Base-by-base conservation (phyloP, 345 rosid species). In the Odontarrhena argentea region DNA sequence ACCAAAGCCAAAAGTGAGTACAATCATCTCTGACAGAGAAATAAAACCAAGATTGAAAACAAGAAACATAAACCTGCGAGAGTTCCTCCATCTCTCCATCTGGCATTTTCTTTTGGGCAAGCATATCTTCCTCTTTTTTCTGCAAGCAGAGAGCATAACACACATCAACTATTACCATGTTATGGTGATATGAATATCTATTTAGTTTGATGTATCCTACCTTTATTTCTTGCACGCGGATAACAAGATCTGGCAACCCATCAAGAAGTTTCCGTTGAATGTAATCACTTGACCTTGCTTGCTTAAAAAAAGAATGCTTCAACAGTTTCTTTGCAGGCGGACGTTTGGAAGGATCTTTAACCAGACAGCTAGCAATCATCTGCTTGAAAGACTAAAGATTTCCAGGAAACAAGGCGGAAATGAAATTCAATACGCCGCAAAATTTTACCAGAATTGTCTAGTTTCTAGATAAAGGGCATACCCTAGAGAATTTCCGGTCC, bases 111-210 rank as follows among this genome's bases (percentile, higher is more conserved):
- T 88, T 87, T 74, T 94, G 97, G 30, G 97, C 96, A 70, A 94
- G 96, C 99, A 94, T 88, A 74, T 94, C 96, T 74, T 91, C 95
- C 79, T 94, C 99, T 83, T 94, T 91, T 75, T 77, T 85, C 99
- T 94, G 67, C 51, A 69, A 74, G 51, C 67, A 45, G 68, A 76
- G 67, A 76, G 48, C 69, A 60, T 36, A 59, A 4, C 63, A 37
- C 60, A 32, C 36, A 32, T 32, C 6, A 5, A 32, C 6, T 32
- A 32, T 32, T 6, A 4, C 36, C 7, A 32, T 32, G 7, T 5
- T 32, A 32, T 32, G 36, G 36, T 32, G 6, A 5, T 32, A 32
- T 32, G 36, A 8, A 15, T 46, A 38, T 38, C 51, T 28, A 4
- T 28, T 28, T 67, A 32, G 51, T 42, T 22, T 18, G 44, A 46